Conservation (phyloP, 1,284 basidiomycete genomes). For the Neonothopanus nambi region DNA sequence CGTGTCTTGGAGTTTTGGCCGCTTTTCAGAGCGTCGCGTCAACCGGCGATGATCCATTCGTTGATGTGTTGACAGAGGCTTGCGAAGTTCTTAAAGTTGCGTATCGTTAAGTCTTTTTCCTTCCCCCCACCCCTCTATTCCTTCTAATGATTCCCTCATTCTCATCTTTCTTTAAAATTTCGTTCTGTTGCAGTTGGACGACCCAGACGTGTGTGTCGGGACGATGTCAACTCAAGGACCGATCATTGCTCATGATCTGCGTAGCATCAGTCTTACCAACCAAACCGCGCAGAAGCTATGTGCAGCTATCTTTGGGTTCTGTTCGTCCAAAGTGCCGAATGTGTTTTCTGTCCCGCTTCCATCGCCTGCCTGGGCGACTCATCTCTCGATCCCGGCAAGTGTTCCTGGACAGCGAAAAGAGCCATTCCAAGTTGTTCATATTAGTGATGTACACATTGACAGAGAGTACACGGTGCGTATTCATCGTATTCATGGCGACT, state of each 20-base stretch:
- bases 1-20: slow-evolving; percentile 11
- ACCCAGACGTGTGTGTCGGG: slow-evolving; percentile 56
- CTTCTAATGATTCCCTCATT: background rate
- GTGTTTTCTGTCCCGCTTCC: slow-evolving; percentile 46
- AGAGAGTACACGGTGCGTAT: slow-evolving; percentile 47
- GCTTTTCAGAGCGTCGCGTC: slow-evolving; percentile 9
- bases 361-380: background rate
- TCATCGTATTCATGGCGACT: no score
- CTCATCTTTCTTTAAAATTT: no score
- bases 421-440: slow-evolving; percentile 50
- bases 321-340: slow-evolving; percentile 45
- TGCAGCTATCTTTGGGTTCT: slow-evolving; percentile 56
- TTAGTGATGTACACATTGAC: slow-evolving; percentile 59
- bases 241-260: slow-evolving; percentile 57
- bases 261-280: slow-evolving; percentile 45
- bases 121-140: no score
- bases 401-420: slow-evolving; percentile 33
- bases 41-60: slow-evolving; percentile 11
- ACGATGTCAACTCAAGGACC: slow-evolving; percentile 50
- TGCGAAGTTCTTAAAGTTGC: slow-evolving; percentile 11
- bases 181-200: slow-evolving; percentile 8
- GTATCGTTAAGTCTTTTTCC: background rate
- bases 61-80: slow-evolving; percentile 3
- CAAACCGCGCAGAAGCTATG: slow-evolving; percentile 58
- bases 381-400: slow-evolving; percentile 29